Evolutionary conservation across 164 flowering plant genomes (phyloP).

Genomic region (Cinnamomum micranthum): DNA sequence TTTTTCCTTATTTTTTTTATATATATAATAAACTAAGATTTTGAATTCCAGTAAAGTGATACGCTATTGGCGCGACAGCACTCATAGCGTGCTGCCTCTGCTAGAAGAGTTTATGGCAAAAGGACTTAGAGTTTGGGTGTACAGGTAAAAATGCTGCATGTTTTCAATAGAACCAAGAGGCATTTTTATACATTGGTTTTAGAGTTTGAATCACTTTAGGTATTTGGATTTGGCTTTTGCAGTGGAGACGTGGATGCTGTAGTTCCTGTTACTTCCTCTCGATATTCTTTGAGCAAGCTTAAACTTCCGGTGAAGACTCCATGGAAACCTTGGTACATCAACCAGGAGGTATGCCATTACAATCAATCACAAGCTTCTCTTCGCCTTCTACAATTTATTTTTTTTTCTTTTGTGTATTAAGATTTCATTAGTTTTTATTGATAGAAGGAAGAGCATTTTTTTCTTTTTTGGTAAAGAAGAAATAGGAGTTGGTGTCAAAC

Average conservation of each 20-base stretch:
- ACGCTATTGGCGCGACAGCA: slow-evolving; percentile 39
- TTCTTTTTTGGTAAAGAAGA: no score
- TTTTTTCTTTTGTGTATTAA: no score
- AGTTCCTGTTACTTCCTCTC: slow-evolving; percentile 70
- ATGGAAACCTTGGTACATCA: slow-evolving; percentile 59
- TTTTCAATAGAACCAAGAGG: no score
- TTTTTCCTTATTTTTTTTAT: no score
- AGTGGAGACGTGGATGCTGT: slow-evolving; percentile 80
- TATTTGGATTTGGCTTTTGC: slow-evolving; percentile 16
- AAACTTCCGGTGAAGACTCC: slow-evolving; percentile 36
- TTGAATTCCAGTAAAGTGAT: slow-evolving; percentile 31
- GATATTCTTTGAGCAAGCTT: slow-evolving; percentile 45
- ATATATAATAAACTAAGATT: no score
- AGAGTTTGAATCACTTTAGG: background rate
- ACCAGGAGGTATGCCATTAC: slow-evolving; percentile 30
- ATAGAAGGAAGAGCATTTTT: no score
- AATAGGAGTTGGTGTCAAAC: no score
- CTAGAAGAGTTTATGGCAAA: slow-evolving; percentile 44
- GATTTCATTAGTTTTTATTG: no score
- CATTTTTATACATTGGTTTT: no score
- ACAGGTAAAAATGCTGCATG: slow-evolving; percentile 32
- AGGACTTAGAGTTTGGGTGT: slow-evolving; percentile 68
- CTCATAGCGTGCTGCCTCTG: slow-evolving; percentile 47
- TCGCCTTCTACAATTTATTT: background rate
- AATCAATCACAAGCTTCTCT: background rate